phyloP scores from a whole-genome alignment of 1,139 yeast species.

The Yamadazyma dushanensis region DNA sequence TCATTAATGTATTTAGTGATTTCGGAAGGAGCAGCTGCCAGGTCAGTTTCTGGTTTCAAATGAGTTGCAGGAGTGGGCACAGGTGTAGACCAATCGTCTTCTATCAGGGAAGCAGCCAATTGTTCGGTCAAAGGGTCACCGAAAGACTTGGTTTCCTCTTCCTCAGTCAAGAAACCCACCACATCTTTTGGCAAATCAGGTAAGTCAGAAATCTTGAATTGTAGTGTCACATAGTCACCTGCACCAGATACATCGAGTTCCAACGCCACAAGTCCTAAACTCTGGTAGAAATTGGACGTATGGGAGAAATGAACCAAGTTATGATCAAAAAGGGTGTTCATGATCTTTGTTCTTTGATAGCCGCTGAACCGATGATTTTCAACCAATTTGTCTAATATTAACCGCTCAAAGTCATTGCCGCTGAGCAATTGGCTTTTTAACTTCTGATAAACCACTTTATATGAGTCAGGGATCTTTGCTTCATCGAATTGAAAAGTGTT shows the following conservation, averaged over 20 bases:
- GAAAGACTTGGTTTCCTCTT: slow-evolving; percentile 5
- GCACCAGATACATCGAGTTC: slow-evolving; percentile 42
- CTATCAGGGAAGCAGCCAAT: slow-evolving; percentile 15
- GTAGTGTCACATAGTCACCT: slow-evolving; percentile 46
- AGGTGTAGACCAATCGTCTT: slow-evolving; percentile 10
- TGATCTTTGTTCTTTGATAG: slow-evolving; percentile 33
- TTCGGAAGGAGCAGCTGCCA: slow-evolving; percentile 17
- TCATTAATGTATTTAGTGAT: slow-evolving; percentile 33
- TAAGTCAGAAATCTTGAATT: slow-evolving; percentile 33
- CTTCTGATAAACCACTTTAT: slow-evolving; percentile 20
- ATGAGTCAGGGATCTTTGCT: slow-evolving; percentile 27
- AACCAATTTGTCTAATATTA: slow-evolving; percentile 30
- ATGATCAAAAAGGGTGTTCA: slow-evolving; percentile 41
- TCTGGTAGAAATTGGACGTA: slow-evolving; percentile 32
- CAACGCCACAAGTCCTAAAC: slow-evolving; percentile 41
- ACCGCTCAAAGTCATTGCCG: slow-evolving; percentile 32
- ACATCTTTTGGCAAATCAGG: slow-evolving; percentile 37
- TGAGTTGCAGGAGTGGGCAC: neutral
- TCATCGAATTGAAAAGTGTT: slow-evolving; percentile 13
- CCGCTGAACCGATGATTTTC: slow-evolving; percentile 27
- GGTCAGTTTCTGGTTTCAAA: slow-evolving; percentile 5
- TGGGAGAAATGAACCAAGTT: slow-evolving; percentile 32
- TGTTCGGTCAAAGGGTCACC: slow-evolving; percentile 20
- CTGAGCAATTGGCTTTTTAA: slow-evolving; percentile 22
- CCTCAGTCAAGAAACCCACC: slow-evolving; percentile 19